These are phyloP conservation scores for Fusarium globosum DNA, from an alignment of 2,329 filamentous ascomycete species.

Conservation along the genomic window DNA sequence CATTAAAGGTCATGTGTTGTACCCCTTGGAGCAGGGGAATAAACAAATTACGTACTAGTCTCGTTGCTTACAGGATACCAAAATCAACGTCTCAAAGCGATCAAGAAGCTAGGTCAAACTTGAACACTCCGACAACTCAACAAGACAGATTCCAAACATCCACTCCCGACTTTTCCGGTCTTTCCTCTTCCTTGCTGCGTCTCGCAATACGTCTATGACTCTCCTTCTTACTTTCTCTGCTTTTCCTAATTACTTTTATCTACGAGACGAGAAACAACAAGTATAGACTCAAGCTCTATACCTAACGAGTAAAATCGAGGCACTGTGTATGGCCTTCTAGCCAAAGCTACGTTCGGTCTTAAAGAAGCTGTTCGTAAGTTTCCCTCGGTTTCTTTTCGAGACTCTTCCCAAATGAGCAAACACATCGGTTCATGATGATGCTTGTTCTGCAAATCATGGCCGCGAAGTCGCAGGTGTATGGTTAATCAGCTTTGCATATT, in stretches of 20 bases:
- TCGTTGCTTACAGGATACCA: conserved; percentile 17
- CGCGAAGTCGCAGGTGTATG: not conserved
- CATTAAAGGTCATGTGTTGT: conserved; percentile 43
- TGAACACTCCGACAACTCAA: conserved; percentile 20
- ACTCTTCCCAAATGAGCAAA: not conserved
- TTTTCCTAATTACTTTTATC: not conserved
- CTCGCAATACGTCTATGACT: not conserved
- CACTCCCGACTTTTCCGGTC: not conserved
- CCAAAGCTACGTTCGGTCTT: not conserved
- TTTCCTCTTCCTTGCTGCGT: not conserved
- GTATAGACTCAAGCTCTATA: not conserved
- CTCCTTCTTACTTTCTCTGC: not conserved
- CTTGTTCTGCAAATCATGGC: not conserved
- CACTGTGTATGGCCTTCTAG: not conserved
- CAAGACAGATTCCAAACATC: not conserved
- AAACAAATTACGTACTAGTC: conserved; percentile 44
- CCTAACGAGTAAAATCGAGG: not conserved
- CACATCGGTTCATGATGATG: not conserved
- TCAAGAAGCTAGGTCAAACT: conserved; percentile 11
- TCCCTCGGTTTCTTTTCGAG: not conserved
- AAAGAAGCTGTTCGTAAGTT: not conserved
- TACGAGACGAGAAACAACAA: not conserved
- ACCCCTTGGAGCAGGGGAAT: conserved; percentile 30
- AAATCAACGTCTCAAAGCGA: conserved; percentile 15
- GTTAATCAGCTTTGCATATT: not conserved